Conservation (phyloP, 1,139 yeast species). For the Pichia inconspicua region DNA sequence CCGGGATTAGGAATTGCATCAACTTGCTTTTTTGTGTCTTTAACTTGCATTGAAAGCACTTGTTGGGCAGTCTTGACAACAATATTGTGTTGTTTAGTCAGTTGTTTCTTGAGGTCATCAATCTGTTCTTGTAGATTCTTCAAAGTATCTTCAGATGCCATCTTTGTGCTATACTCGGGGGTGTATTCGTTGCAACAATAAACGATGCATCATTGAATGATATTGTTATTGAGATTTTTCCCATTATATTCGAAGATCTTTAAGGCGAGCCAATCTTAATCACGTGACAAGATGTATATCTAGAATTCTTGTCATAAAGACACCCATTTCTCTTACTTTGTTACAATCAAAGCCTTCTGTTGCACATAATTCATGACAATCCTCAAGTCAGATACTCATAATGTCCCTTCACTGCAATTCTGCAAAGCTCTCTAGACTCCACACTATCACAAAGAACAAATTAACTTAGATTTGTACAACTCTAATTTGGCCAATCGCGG, state of each 20-base stretch:
- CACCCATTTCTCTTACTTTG: no score
- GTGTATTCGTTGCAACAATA: no score
- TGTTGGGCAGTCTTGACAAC: slow-evolving; percentile 70
- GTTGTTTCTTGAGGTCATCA: slow-evolving; percentile 40
- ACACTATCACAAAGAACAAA: neutral
- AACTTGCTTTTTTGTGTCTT: slow-evolving; percentile 37
- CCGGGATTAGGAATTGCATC: slow-evolving; percentile 28
- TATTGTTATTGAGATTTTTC: no score
- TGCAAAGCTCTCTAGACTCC: neutral
- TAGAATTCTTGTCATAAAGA: no score
- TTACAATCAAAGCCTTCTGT: no score
- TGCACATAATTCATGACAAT: no score
- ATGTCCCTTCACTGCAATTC: neutral
- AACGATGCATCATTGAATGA: no score
- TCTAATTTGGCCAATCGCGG: neutral
- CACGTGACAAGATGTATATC: no score
- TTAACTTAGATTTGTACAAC: neutral
- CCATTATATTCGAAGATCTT: no score
- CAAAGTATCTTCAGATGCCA: slow-evolving; percentile 14
- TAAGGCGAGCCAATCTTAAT: no score
- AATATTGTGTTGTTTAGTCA: slow-evolving; percentile 38
- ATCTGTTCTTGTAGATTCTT: slow-evolving; percentile 38
- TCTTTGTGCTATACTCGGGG: neutral
- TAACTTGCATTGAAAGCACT: slow-evolving; percentile 59
- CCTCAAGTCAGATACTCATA: no score